Percentiles rank a stretch among this genome's conserved stretches.
These are phyloP conservation scores for Fusarium foetens DNA, from an alignment of 2,329 filamentous ascomycete species.

Conservation along the genomic window DNA sequence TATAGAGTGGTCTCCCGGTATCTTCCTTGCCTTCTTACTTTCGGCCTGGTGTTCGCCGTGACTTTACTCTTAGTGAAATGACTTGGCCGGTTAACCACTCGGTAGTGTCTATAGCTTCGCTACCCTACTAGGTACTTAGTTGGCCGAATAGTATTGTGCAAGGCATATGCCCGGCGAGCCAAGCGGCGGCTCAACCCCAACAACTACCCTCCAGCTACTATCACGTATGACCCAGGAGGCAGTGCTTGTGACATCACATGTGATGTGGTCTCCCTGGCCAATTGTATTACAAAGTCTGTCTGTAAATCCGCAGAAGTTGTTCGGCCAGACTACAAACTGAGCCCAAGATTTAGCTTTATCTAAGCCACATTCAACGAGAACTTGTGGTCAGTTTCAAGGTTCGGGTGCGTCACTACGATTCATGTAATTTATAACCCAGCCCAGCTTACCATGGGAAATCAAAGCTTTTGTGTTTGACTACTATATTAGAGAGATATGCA, in stretches of 20 bases:
- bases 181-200: background rate
- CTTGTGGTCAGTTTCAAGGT: background rate
- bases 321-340: background rate
- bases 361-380: constrained; percentile 7
- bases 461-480: background rate
- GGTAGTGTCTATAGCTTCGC: background rate
- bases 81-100: background rate
- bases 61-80: background rate
- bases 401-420: background rate
- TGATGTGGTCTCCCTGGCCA: background rate
- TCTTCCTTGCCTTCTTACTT: constrained; percentile 3
- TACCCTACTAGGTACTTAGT: background rate
- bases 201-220: background rate
- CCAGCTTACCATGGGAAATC: background rate
- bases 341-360: background rate
- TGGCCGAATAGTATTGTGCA: background rate
- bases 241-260: background rate
- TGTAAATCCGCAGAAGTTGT: background rate
- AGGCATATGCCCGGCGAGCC: background rate
- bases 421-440: background rate
- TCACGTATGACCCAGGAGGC: background rate
- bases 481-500: background rate
- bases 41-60: background rate
- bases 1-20: background rate
- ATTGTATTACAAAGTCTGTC: background rate